Base-by-base conservation (phyloP, 306 rosid genomes). In the Quercus variabilis region DNA sequence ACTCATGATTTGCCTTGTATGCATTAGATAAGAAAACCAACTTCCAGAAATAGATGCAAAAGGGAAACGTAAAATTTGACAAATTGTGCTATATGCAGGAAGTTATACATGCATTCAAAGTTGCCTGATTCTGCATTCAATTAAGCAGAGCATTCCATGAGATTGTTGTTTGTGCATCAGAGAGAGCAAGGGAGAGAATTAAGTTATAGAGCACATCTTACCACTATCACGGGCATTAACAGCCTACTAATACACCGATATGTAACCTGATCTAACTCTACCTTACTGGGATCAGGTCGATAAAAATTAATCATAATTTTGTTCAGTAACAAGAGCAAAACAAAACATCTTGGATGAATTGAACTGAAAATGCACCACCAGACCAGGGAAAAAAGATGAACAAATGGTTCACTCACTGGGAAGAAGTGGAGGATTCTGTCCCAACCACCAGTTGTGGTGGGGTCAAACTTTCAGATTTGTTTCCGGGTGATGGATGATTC, bases 381-480 rank as follows among this genome's bases (percentile, higher is more conserved):
- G 77, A 30, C 74, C 76, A 5, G 76, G 60, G 35, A 2, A 31
- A 51, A 51, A 49, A 43, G 2, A 74, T 18, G 54, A 81, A 31
- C 49, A 63, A 63, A 55, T 76, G 74, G 41, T 55, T 76, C 52
- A 55, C 49, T 80, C 82, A 57, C 49, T 77, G 71, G 38, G 49
- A 67, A 12, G 4, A 46, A 15, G 46, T 41, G 12, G 68, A 69
- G 28, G 59, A 70, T 30, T 80, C 85, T 51, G 81, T 75, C 13
- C 73, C 79, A 59, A 76, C 82, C 7, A 54, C 64, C 9, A 76
- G 67, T 58, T 69, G 38, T 5, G 82, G 19, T 55, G 83, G 89
- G 35, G 85, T 82, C 67, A 88, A 75, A 83, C 71, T 78, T 78
- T 86, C 91, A 33, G 85, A 88, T 86, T 76, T 85, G 78, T 78